Base-by-base conservation (phyloP, 345 rosid genomes). In the Eutrema heterophyllum region DNA sequence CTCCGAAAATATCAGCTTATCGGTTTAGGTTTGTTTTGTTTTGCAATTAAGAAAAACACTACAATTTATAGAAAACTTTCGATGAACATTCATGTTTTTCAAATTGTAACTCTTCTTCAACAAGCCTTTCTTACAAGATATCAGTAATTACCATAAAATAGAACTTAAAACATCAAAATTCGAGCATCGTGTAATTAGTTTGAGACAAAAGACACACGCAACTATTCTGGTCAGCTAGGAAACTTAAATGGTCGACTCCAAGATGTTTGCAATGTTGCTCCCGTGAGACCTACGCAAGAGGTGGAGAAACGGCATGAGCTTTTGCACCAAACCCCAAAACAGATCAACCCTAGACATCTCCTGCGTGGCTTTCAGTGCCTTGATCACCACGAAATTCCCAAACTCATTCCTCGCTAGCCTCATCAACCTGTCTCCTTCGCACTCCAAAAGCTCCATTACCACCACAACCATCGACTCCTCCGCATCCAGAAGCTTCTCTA, bases 371-470 rank as follows among this genome's bases (percentile, higher is more conserved):
- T 27, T 64, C 54, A 64, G 52, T 30, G 68, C 68, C 68, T 44
- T 64, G 68, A 4, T 11, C 27, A 64, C 54, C 29, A 64, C 54
- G 68, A 64, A 64, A 64, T 11, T 30, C 54, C 68, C 68, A 43
- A 43, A 62, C 26, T 43, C 52, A 43, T 6, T 43, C 52, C 67
- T 62, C 38, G 52, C 51, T 4, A 62, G 52, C 67, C 66, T 60
- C 64, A 24, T 38, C 64, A 59, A 21, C 48, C 64, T 39, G 29
- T 39, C 64, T 21, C 46, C 46, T 0, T 39, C 48, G 46, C 64
- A 59, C 46, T 13, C n/a, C 46, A 59, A 21, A 24, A 61, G 38
- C 67, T 62, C 67, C 9, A 2, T 2, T 1, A 44, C 53, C 27
- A 63, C 67, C 13, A 63, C 9, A 26, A 3, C 21, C 38, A 26